Conservation (phyloP, 768 basidiomycete species). For the Rhodotorula babjevae region DNA sequence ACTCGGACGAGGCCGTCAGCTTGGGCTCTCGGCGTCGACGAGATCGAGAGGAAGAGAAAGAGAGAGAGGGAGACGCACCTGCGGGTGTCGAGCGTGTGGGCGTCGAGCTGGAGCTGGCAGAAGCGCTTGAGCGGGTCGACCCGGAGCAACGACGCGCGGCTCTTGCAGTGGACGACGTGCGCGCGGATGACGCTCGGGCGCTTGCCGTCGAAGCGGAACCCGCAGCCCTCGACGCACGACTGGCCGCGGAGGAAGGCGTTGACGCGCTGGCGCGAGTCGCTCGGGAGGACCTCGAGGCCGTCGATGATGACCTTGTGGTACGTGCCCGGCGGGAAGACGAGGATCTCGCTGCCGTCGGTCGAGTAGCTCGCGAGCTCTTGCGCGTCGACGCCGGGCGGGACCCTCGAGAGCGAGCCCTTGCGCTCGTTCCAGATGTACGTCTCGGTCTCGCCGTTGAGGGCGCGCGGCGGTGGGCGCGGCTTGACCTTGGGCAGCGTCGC, state of each 20-base stretch:
- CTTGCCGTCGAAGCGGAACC: constrained; percentile 27
- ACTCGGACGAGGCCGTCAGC: too few relatives aligned
- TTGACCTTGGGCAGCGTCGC: background rate
- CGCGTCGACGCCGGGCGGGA: background rate
- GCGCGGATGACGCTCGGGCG: constrained; percentile 30
- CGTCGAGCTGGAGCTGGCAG: constrained; percentile 29
- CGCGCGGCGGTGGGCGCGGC: background rate
- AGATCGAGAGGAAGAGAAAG: too few relatives aligned
- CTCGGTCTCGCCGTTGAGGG: constrained; percentile 16
- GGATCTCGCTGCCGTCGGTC: background rate
- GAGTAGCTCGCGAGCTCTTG: background rate
- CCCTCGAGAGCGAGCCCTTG: constrained; percentile 12
- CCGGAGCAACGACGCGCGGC: background rate
- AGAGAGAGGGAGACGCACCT: background rate
- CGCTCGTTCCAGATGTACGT: constrained; percentile 11
- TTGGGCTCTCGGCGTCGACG: too few relatives aligned
- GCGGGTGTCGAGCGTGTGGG: background rate
- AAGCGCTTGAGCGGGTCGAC: constrained; percentile 21
- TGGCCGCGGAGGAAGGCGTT: constrained; percentile 25
- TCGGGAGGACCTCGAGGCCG: constrained; percentile 24
- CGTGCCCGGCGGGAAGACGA: constrained; percentile 6
- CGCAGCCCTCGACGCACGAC: constrained; percentile 16
- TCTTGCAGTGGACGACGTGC: constrained; percentile 25
- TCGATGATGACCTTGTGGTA: constrained; percentile 13
- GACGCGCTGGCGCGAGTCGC: constrained; percentile 3